Evolutionary conservation across 2,329 filamentous ascomycete species (phyloP), one percentile per base, ranked within the genome.

Genomic region (Fusarium gaditjirri): DNA sequence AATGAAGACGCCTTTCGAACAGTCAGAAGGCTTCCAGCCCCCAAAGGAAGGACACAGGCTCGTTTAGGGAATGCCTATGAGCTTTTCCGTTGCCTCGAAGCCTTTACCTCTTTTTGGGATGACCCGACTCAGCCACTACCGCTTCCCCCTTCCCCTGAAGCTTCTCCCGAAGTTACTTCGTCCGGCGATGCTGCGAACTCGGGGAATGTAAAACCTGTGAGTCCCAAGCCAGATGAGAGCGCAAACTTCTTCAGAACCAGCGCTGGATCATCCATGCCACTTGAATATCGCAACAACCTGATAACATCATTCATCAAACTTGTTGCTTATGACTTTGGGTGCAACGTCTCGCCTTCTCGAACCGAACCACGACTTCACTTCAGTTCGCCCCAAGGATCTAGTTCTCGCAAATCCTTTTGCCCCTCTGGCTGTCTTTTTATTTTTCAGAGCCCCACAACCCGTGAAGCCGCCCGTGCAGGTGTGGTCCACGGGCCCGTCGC

Each of bases 241-340:
- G 56, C 67, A 12, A 31, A 42, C 41, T 65, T 75, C 25, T 62
- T 70, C 31, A 86, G 89, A 46, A 87, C 85, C 6, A 83, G 82
- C 16, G 76, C 84, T 4, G 89, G 90, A 14, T 79, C 81, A n/a
- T 81, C 85, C 50, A 90, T 91, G 84, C 89, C 89, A 2, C 76
- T 85, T 11, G 88, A 91, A 54, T 86, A 84, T 73, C 87, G 90
- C 35, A 86, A 89, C 60, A 84, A 84, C 59, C 82, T 91, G n/a
- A 72, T 90, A 17, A 84, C 86, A 6, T 85, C 89, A 39, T 91
- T 91, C 61, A 79, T 91, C 61, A 91, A 91, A 78, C 84, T 92
- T 8, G 85, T 92, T 21, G 86, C 89, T 23, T 92, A 91, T 75
- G 89, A 91, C 70, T 92, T 91, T 78, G 88, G 89, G 55, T 91